These are phyloP conservation scores for Termitomyces sp. DNA, from an alignment of 768 basidiomycete species.

Conservation along the genomic window DNA sequence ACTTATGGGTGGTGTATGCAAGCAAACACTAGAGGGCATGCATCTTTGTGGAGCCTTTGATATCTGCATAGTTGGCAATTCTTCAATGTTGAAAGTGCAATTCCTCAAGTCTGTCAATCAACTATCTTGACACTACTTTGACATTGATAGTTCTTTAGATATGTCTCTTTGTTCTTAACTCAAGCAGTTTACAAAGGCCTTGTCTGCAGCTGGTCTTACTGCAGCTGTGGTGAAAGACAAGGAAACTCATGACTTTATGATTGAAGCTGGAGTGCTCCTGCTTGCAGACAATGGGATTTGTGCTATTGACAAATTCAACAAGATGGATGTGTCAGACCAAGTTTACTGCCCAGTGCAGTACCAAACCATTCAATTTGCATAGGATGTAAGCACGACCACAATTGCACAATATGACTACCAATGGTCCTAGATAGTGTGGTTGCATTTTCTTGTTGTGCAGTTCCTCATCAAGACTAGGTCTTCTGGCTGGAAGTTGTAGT, in stretches of 20 bases:
- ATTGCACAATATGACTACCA: too few relatives aligned
- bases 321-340: constrained; percentile 98
- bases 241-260: constrained; percentile 98
- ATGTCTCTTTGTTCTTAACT: constrained; percentile 95
- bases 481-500: too few relatives aligned
- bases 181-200: constrained; percentile 99
- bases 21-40: constrained; percentile 94
- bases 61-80: constrained; percentile 97
- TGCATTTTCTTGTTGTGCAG: too few relatives aligned
- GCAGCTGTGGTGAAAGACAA: constrained; percentile 98
- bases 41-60: constrained; percentile 98
- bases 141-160: constrained; percentile 41
- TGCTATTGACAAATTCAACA: constrained; percentile 99
- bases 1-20: constrained; percentile 98
- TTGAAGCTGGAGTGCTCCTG: constrained; percentile 99
- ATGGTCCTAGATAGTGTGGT: too few relatives aligned
- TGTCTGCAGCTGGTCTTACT: constrained; percentile 96
- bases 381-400: too few relatives aligned
- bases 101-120: constrained; percentile 79
- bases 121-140: background rate
- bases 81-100: constrained; percentile 96
- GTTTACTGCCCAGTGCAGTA: too few relatives aligned
- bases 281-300: constrained; percentile 99
- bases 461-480: too few relatives aligned
- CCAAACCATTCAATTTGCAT: too few relatives aligned